These are phyloP conservation scores for Metschnikowia orientalis DNA, from an alignment of 805 yeast species.

Conservation along the genomic window DNA sequence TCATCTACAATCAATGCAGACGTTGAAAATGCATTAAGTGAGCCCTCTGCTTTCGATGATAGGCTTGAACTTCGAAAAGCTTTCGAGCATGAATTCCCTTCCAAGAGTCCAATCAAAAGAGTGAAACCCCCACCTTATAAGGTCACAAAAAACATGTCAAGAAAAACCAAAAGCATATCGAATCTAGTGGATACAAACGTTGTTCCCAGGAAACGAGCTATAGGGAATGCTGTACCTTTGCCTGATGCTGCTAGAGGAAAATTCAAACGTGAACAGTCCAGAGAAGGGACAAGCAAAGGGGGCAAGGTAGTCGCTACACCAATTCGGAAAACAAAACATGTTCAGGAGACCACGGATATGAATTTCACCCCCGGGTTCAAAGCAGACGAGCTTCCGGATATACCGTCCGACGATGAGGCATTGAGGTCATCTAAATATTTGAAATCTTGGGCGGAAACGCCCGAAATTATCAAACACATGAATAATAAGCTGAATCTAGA, in stretches of 20 bases:
- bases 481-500: conserved; percentile 40
- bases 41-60: not conserved
- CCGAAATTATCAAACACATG: conserved; percentile 28
- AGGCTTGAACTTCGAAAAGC: conserved; percentile 19
- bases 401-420: conserved; percentile 38
- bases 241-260: conserved; percentile 38
- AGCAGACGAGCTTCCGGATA: conserved; percentile 33
- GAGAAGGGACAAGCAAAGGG: conserved; percentile 3
- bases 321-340: conserved; percentile 1
- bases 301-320: conserved; percentile 3
- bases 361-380: conserved; percentile 16
- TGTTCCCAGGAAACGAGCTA: conserved; percentile 11
- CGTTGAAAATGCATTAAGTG: too few species aligned
- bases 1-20: too few species aligned
- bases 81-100: not conserved
- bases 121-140: conserved; percentile 2
- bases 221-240: conserved; percentile 32
- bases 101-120: conserved; percentile 3
- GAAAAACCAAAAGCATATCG: not conserved
- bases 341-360: conserved; percentile 6
- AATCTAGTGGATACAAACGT: conserved; percentile 6
- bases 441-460: conserved; percentile 37
- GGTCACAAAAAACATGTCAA: not conserved
- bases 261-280: conserved; percentile 7
- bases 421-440: conserved; percentile 12